Base-by-base conservation (phyloP, 805 yeast species). In the Gaillardinia entomophila region DNA sequence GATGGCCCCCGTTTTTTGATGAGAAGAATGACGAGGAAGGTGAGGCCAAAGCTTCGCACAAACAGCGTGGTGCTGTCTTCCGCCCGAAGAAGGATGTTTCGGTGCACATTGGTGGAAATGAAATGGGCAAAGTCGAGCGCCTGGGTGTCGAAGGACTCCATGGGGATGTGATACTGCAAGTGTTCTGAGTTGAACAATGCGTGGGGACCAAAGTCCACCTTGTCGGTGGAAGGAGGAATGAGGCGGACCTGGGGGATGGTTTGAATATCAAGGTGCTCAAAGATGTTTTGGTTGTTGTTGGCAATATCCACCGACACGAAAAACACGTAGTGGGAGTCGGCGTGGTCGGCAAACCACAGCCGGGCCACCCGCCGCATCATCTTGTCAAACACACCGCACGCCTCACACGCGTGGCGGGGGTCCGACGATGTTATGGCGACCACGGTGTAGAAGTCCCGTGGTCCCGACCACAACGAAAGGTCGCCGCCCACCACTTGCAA, bases 171-270 rank as follows among this genome's bases (percentile, higher is more conserved):
- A 45, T 59, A 67, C 17, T 51, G 47, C 16, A 50, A 58, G 31
- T 60, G 62, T 5, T 54, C 48, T 28, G 55, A 63, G 15, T 41
- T 44, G 11, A 52, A 43, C 17, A 53, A 47, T 20, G 49, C 46
- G 32, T 28, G 41, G 20, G 38, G 34, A 26, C 28, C 43, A 6
- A 38, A 57, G 16, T 41, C 26, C 16, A 33, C 25, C 14, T 38
- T 40, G 28, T 48, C 52, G 4, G 33, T 33, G 13, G 44, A 30
- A 3, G 77, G 82, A 3, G 88, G 87, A 34, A 74, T 68, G 2
- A 82, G 59, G 77, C 87, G 75, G n/a, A 80, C 42, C 37, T 75
- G 79, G 1, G 94, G 92, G 3, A 80, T 75, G 2, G 74, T 59
- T 3, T 55, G 55, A 35, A 82, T 46, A 3, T 58, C 51, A 32